Percentiles rank a stretch among this genome's conserved stretches.
Evolutionary conservation across 805 yeast species (phyloP).

Genomic region (Pichia nakasei): DNA sequence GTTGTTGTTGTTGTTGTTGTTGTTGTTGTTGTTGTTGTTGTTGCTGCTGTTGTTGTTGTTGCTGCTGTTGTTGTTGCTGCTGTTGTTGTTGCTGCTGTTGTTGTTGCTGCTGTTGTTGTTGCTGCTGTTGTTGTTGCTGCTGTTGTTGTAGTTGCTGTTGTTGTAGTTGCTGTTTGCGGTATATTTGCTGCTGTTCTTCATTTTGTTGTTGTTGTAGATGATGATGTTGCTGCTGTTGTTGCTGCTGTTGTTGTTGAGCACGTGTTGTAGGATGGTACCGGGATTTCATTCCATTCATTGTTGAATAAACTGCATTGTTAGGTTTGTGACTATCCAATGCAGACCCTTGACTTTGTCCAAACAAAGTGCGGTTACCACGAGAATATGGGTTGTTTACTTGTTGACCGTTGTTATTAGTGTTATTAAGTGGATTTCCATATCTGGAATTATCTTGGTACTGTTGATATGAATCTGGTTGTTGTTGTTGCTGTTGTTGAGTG

Average conservation of each 20-base stretch:
- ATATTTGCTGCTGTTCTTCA: background rate
- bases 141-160: conserved; percentile 1
- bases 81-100: background rate
- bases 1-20: too few relatives aligned
- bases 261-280: conserved; percentile 23
- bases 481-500: background rate
- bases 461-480: background rate
- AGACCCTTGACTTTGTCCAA: conserved; percentile 2
- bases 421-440: conserved; percentile 1
- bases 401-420: background rate
- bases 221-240: background rate
- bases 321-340: background rate
- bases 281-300: conserved; percentile 2
- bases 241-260: conserved; percentile 21
- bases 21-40: too few relatives aligned
- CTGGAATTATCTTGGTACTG: background rate
- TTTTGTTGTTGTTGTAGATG: too few relatives aligned
- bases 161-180: conserved; percentile 1
- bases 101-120: background rate
- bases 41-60: background rate
- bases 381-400: conserved; percentile 1
- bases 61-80: background rate
- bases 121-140: conserved; percentile 1
- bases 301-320: background rate
- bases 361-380: conserved; percentile 5